Evolutionary conservation across 2,329 filamentous ascomycete genomes (phyloP).

Genomic region (Colletotrichum higginsianum): DNA sequence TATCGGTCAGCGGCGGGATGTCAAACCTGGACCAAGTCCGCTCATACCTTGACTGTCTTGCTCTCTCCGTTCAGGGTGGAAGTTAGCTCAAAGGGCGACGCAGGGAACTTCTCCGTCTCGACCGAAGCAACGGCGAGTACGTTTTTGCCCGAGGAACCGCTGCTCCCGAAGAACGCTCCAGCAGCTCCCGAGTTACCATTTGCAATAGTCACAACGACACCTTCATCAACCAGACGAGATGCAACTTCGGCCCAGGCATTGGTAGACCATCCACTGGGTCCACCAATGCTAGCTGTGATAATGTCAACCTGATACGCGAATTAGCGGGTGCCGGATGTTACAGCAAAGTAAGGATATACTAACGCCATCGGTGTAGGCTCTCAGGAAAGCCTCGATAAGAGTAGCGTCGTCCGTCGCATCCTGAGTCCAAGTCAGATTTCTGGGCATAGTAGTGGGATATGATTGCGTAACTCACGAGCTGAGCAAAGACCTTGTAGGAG

Average conservation of each 20-base stretch:
- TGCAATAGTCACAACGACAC: constrained; percentile 65
- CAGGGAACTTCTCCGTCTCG: constrained; percentile 48
- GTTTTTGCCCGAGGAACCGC: constrained; percentile 58
- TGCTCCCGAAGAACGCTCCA: constrained; percentile 63
- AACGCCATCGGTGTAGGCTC: constrained; percentile 53
- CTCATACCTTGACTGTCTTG: constrained; percentile 23
- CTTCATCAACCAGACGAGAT: constrained; percentile 58
- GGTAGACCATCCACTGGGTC: constrained; percentile 53
- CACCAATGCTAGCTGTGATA: constrained; percentile 59
- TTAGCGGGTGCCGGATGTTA: not conserved
- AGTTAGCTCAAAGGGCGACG: constrained; percentile 48
- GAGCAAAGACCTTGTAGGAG: constrained; percentile 49
- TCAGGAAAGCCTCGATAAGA: constrained; percentile 55
- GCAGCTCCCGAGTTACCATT: constrained; percentile 66
- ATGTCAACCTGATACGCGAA: constrained; percentile 49
- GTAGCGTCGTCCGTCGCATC: constrained; percentile 53
- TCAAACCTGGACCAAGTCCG: not conserved
- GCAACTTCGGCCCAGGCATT: constrained; percentile 57
- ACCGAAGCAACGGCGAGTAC: constrained; percentile 62
- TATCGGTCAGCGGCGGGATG: constrained; percentile 48
- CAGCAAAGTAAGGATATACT: rapidly evolving
- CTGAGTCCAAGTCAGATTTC: constrained; percentile 12
- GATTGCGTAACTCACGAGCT: constrained; percentile 36
- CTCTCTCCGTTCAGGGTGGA: constrained; percentile 48
- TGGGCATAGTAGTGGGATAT: not conserved